phyloP scores from a whole-genome alignment of 176 grass and related monocot genomes.

The Aegilops bicornis region DNA sequence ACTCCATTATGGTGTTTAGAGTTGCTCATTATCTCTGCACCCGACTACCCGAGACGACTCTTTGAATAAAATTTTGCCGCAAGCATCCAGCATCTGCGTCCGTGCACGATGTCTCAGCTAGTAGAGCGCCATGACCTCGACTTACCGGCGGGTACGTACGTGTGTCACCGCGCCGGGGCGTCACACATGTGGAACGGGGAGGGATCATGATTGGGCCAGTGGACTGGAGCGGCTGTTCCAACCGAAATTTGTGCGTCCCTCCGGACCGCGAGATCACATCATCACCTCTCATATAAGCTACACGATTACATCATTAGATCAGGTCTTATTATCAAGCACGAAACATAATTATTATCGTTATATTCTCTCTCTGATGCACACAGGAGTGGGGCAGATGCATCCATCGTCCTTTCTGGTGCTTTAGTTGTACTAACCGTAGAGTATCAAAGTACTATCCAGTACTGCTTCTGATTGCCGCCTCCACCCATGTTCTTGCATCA shows the following conservation, averaged over 20 bases:
- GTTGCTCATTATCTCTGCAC: no score
- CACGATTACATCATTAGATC: not conserved
- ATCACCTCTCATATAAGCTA: not conserved
- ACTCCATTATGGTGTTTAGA: no score
- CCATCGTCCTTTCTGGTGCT: not conserved
- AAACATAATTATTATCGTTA: not conserved
- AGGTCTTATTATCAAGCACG: not conserved
- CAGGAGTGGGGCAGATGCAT: not conserved
- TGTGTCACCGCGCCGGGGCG: slow-evolving; percentile 25
- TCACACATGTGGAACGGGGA: not conserved
- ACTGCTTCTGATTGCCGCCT: not conserved
- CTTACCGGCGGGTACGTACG: not conserved
- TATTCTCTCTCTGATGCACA: not conserved
- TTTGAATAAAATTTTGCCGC: not conserved
- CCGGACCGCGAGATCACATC: not conserved
- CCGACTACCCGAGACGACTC: no score
- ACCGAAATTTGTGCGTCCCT: not conserved
- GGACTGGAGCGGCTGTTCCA: no score
- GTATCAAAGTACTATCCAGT: not conserved
- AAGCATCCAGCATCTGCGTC: not conserved
- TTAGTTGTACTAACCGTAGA: not conserved
- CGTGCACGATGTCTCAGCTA: not conserved
- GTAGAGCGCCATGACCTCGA: not conserved
- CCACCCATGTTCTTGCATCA: not conserved
- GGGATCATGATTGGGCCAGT: no score